phyloP scores from a whole-genome alignment of 2,329 filamentous ascomycete genomes.

The Mycosphaerella sp. region DNA sequence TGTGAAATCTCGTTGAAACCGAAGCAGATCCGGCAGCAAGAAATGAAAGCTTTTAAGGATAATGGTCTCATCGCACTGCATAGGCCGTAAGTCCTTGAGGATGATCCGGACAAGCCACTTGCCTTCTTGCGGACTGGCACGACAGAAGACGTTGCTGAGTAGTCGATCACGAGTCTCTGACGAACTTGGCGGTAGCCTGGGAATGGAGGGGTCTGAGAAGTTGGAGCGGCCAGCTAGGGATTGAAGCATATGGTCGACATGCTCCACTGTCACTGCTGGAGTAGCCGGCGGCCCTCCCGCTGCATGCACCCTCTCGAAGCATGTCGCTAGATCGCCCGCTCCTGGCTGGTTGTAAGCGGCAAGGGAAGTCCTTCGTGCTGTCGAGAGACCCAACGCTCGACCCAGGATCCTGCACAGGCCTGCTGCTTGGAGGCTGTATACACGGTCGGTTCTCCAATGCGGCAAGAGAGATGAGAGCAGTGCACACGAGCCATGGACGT shows the following conservation, averaged over 20 bases:
- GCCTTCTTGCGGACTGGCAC: constrained; percentile 60
- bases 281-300: constrained; percentile 46
- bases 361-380: constrained; percentile 56
- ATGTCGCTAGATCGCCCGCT: constrained; percentile 63
- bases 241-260: constrained; percentile 63
- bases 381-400: constrained; percentile 59
- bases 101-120: constrained; percentile 85
- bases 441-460: constrained; percentile 67
- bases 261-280: constrained; percentile 56
- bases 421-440: constrained; percentile 62
- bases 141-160: constrained; percentile 53
- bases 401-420: constrained; percentile 62
- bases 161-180: constrained; percentile 38
- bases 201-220: constrained; percentile 63
- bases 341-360: constrained; percentile 55
- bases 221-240: constrained; percentile 60
- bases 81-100: constrained; percentile 66
- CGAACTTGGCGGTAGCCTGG: constrained; percentile 19
- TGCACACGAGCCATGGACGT: constrained; percentile 52
- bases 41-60: constrained; percentile 61
- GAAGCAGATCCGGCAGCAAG: constrained; percentile 62
- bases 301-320: constrained; percentile 59
- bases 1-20: constrained; percentile 62
- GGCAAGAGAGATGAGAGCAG: constrained; percentile 72
- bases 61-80: constrained; percentile 53